Conservation (phyloP, 108 stramenopile genomes). For the Cylindrotheca closterium region DNA sequence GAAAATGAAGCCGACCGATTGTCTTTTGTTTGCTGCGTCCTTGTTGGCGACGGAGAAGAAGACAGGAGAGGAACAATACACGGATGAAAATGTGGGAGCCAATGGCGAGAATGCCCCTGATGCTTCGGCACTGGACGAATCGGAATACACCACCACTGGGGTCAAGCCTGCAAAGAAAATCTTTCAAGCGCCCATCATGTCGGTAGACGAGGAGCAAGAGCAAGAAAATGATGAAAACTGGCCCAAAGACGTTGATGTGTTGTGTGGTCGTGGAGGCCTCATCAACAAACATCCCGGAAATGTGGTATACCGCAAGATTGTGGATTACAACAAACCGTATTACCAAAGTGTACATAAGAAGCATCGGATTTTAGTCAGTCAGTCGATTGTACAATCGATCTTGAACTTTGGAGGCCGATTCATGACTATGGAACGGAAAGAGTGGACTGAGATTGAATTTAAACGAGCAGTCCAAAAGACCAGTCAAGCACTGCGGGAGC, state of each 20-base stretch:
- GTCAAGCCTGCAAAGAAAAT: not conserved
- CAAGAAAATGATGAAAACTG: not conserved
- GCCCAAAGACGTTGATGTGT: constrained; percentile 46
- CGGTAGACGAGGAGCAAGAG: not conserved
- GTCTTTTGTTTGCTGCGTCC: constrained; percentile 33
- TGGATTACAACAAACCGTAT: constrained; percentile 52
- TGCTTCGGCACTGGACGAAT: too few relatives aligned
- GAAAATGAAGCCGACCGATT: constrained; percentile 35
- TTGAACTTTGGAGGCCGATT: constrained; percentile 36
- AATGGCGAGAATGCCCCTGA: not conserved
- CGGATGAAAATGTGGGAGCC: not conserved
- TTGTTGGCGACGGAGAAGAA: constrained; percentile 16
- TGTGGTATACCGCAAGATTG: constrained; percentile 65
- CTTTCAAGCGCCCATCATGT: not conserved
- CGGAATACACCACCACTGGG: too few relatives aligned
- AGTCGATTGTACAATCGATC: constrained; percentile 71
- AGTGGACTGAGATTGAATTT: constrained; percentile 33
- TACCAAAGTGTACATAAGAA: constrained; percentile 77
- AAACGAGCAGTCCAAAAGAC: constrained; percentile 53
- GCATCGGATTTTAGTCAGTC: constrained; percentile 73
- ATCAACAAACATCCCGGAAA: constrained; percentile 83
- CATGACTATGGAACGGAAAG: constrained; percentile 16
- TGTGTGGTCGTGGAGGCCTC: constrained; percentile 76
- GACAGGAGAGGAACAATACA: not conserved
- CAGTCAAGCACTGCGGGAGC: constrained; percentile 44